These are phyloP conservation scores for Stachybotrys chartarum DNA, from an alignment of 2,329 filamentous ascomycete genomes.

Conservation along the genomic window DNA sequence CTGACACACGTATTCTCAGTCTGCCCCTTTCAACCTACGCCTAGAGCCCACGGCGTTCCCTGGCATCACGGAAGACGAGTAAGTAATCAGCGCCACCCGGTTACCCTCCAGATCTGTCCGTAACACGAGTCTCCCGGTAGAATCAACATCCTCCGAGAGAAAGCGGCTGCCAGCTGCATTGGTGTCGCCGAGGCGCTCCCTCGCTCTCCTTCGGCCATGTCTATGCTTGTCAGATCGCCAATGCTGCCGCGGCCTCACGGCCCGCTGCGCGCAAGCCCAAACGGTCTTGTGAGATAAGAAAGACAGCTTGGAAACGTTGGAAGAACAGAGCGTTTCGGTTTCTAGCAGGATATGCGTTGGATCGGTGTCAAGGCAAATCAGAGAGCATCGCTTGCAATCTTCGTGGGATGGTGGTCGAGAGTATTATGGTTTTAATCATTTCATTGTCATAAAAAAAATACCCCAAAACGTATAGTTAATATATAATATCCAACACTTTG, in stretches of 20 bases:
- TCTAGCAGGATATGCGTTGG: no score
- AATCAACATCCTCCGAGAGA: slow-evolving; percentile 42
- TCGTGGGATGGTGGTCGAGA: no score
- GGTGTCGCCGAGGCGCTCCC: slow-evolving; percentile 31
- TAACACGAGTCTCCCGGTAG: slow-evolving; percentile 19
- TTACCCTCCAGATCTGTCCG: not conserved
- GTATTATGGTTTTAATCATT: no score
- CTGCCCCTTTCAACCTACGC: slow-evolving; percentile 52
- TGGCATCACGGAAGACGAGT: slow-evolving; percentile 54
- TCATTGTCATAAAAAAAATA: no score
- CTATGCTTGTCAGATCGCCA: slow-evolving; percentile 7
- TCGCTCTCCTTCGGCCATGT: slow-evolving; percentile 14
- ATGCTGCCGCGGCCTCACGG: not conserved
- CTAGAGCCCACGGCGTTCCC: slow-evolving; percentile 45
- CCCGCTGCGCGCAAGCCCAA: not conserved
- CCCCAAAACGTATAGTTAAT: no score
- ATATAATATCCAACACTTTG: no score
- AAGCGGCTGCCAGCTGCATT: slow-evolving; percentile 42
- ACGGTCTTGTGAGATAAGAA: not conserved
- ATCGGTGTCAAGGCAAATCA: no score
- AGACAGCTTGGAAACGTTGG: not conserved
- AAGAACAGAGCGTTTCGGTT: not conserved
- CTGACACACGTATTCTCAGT: slow-evolving; percentile 32
- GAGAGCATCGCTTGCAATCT: no score
- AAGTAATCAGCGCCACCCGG: slow-evolving; percentile 19